phyloP scores from a whole-genome alignment of 164 flowering plant species.

The Vitis riparia region DNA sequence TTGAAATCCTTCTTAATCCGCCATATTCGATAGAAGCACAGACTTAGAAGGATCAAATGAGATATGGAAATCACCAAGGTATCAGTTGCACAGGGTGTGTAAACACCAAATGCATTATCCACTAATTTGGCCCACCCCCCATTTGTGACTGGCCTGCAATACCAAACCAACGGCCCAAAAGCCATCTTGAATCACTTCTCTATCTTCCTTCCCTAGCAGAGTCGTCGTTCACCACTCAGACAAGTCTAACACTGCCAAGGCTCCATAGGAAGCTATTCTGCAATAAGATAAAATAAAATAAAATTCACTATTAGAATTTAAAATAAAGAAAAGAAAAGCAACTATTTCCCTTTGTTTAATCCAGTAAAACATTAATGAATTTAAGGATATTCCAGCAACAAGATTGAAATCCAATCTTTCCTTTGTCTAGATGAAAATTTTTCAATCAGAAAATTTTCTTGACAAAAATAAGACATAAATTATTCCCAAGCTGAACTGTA shows the following conservation, averaged over 20 bases:
- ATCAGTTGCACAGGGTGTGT: constrained; percentile 85
- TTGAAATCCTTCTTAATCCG: constrained; percentile 48
- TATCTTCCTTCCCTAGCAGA: background rate
- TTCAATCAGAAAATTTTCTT: too few species aligned
- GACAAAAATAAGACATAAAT: too few species aligned
- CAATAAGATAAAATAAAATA: background rate
- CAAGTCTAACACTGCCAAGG: background rate
- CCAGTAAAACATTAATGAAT: too few species aligned
- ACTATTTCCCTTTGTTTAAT: too few species aligned
- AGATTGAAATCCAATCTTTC: background rate
- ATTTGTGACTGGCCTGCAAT: constrained; percentile 73
- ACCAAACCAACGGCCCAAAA: constrained; percentile 76
- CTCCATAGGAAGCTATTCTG: background rate
- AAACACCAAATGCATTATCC: constrained; percentile 83
- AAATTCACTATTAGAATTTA: too few species aligned
- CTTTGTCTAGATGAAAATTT: background rate
- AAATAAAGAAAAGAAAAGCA: too few species aligned
- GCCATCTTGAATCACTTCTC: constrained; percentile 44
- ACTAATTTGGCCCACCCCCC: constrained; percentile 76
- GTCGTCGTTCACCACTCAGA: background rate
- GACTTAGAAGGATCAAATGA: constrained; percentile 63
- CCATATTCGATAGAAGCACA: constrained; percentile 82
- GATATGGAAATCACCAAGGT: constrained; percentile 65
- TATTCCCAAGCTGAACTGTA: too few species aligned
- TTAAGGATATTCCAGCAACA: constrained; percentile 4